Conservation (phyloP, 768 basidiomycete genomes). For the Leucocoprinus birnbaumii region DNA sequence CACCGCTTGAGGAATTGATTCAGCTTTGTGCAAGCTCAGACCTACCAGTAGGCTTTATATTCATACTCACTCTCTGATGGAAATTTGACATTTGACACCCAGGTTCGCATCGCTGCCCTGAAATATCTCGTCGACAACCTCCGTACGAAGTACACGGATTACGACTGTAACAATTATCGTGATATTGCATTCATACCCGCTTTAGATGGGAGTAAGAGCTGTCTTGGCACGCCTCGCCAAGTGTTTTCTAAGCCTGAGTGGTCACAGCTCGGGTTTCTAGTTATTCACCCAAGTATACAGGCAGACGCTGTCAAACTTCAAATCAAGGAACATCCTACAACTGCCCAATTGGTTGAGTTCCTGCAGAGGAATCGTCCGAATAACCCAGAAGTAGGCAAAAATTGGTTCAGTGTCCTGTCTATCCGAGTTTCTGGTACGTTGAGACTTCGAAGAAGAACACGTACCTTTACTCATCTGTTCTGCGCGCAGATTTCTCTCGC, state of each 20-base stretch:
- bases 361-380: conserved; percentile 52
- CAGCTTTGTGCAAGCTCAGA: conserved; percentile 63
- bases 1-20: conserved; percentile 65
- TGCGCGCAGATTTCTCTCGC: conserved; percentile 50
- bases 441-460: neutral
- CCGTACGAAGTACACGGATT: conserved; percentile 53
- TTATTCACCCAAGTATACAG: conserved; percentile 52
- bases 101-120: conserved; percentile 59
- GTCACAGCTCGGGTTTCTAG: conserved; percentile 72
- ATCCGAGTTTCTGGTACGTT: conserved; percentile 39
- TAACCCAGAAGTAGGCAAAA: conserved; percentile 48
- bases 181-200: conserved; percentile 81
- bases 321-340: conserved; percentile 67
- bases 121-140: conserved; percentile 83
- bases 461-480: neutral
- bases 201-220: conserved; percentile 42
- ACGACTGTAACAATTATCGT: conserved; percentile 51
- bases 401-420: conserved; percentile 70
- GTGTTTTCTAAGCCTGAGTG: conserved; percentile 71
- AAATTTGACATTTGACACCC: neutral
- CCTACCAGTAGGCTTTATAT: conserved; percentile 23
- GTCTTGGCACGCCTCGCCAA: conserved; percentile 63
- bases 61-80: neutral
- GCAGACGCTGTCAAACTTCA: conserved; percentile 63
- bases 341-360: conserved; percentile 60